Percentiles rank a stretch among this genome's conserved stretches.
These are phyloP conservation scores for Aaosphaeria pasadenensis DNA, from an alignment of 2,329 filamentous ascomycete species.

Conservation along the genomic window DNA sequence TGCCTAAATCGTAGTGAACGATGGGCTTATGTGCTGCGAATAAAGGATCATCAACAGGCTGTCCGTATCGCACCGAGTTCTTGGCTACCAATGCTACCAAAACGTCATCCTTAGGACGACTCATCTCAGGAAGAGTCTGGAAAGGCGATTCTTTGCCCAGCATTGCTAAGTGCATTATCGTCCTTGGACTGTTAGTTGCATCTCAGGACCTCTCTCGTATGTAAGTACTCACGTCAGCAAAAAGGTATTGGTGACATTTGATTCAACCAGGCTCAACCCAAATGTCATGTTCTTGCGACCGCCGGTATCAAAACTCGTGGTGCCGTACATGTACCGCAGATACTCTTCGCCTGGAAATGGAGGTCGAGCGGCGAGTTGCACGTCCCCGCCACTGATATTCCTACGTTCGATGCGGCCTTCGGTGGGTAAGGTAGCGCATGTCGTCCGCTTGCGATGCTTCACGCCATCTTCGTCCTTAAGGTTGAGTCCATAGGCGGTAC, in stretches of 20 bases:
- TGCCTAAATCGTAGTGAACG: too few species aligned
- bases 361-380: neutral
- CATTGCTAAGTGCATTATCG: too few species aligned
- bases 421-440: neutral
- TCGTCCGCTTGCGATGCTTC: neutral
- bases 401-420: too few species aligned
- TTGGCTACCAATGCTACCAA: neutral
- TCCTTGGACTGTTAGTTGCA: too few species aligned
- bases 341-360: neutral
- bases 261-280: neutral
- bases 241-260: neutral
- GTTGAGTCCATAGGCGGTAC: neutral
- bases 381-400: too few species aligned
- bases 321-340: neutral
- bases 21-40: neutral
- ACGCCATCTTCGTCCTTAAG: neutral
- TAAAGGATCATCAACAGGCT: slow-evolving; percentile 1
- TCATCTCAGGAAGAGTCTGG: slow-evolving; percentile 1
- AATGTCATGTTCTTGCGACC: neutral
- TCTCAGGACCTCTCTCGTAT: too few species aligned
- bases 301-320: too few species aligned
- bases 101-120: slow-evolving; percentile 2
- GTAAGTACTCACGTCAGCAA: too few species aligned
- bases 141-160: neutral
- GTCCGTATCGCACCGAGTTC: slow-evolving; percentile 2